These are phyloP conservation scores for Zymoseptoria pseudotritici DNA, from an alignment of 2,329 filamentous ascomycete genomes.

Conservation along the genomic window DNA sequence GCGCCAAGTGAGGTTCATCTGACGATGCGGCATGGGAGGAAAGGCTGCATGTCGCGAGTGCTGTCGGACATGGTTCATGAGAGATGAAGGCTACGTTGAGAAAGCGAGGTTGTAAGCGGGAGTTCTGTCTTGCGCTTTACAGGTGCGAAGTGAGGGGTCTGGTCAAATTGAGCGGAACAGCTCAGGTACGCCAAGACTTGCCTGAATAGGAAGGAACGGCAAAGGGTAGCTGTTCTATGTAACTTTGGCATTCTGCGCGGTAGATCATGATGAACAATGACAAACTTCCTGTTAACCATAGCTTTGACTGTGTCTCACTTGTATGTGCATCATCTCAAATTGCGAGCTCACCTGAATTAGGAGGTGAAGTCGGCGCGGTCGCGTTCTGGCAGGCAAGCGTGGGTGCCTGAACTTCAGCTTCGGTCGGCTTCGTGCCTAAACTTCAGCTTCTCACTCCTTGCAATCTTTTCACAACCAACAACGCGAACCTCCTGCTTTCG, in stretches of 20 bases:
- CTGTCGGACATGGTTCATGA: not conserved
- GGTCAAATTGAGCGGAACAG: not conserved
- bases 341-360: not conserved
- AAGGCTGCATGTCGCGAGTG: not conserved
- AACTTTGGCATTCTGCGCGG: not conserved
- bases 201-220: not conserved
- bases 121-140: no score
- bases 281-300: not conserved
- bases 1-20: not conserved
- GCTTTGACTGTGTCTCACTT: not conserved
- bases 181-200: not conserved
- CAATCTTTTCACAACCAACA: no score
- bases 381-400: not conserved
- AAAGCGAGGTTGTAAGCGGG: not conserved
- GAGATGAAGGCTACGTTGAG: not conserved
- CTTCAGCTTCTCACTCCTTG: no score
- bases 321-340: not conserved
- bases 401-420: not conserved
- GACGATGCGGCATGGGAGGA: not conserved
- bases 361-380: not conserved
- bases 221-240: not conserved
- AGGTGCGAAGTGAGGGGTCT: not conserved
- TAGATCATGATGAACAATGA: not conserved
- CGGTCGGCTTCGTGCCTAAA: no score
- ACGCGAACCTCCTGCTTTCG: no score